These are phyloP conservation scores for Hippophae gyantsensis DNA, from an alignment of 306 rosid species.

Conservation along the genomic window DNA sequence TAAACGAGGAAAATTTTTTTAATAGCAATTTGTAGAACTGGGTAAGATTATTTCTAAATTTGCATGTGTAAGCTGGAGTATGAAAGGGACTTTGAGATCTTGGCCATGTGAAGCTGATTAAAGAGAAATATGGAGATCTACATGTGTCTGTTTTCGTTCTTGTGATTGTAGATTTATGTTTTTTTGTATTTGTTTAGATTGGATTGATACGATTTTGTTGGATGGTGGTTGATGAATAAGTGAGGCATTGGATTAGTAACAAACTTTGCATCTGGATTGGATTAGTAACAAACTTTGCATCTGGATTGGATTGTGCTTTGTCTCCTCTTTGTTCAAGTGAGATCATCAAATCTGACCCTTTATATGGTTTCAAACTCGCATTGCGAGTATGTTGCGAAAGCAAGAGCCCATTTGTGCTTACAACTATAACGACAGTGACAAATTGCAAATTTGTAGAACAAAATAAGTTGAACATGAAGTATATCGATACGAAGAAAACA, in stretches of 20 bases:
- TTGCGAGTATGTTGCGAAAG: too few species aligned
- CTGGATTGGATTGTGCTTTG: conserved; percentile 27
- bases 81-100: conserved; percentile 26
- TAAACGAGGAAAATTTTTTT: conserved; percentile 6
- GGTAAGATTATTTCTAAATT: conserved; percentile 26
- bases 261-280: conserved; percentile 35
- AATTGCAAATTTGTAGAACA: too few species aligned
- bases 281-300: conserved; percentile 32
- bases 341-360: conserved; percentile 22
- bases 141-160: conserved; percentile 18
- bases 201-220: not conserved
- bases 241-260: conserved; percentile 28
- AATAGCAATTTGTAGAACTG: conserved; percentile 6
- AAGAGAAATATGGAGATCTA: conserved; percentile 13
- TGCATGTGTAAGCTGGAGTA: conserved; percentile 31
- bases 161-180: conserved; percentile 8
- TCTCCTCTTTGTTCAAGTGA: conserved; percentile 20
- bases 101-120: conserved; percentile 34
- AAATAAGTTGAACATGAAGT: too few species aligned
- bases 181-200: conserved; percentile 4
- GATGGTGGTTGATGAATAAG: conserved; percentile 20
- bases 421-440: too few species aligned
- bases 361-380: not conserved
- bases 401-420: too few species aligned
- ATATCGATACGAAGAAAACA: too few species aligned